Evolutionary conservation across 1,139 yeast genomes (phyloP), one percentile per base, ranked within the genome.

Genomic region (Kodamaea sp.): DNA sequence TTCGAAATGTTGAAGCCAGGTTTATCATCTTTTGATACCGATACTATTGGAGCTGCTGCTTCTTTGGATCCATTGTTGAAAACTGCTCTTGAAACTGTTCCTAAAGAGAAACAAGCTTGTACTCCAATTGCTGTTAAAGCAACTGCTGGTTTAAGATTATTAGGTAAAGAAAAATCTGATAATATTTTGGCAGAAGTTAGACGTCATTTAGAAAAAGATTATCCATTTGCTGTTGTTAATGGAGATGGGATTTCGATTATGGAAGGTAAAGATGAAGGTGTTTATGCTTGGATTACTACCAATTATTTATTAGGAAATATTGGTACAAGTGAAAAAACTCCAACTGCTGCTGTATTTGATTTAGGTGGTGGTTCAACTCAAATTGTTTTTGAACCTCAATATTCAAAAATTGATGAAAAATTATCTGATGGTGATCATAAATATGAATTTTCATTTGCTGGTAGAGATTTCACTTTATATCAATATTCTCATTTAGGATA

Each of bases 311-410:
- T 92, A 50, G 97, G 97, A 31, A 90, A 90, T 64, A 88, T 92
- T 58, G 97, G 97, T 24, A 67, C 81, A 24, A 63, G 78, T 15
- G 83, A 78, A 35, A 79, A 80, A 62, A 62, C 66, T 25, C 86
- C 92, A 26, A 92, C 98, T 8, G 96, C 96, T 37, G 98, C 97
- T 7, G 95, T 92, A 9, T 92, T 92, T 58, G 99, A 92, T 60
- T 78, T 92, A 47, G 99, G 99, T 52, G 99, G 99, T 51, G 98
- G 97, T 6, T 89, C 97, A 5, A 92, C 98, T 8, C 99, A 92
- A 66, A 89, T 92, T 65, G 98, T 92, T 5, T 92, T 92, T 62
- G 97, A 92, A 69, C 99, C 99, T 8, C 75, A 76, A 9, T 81
- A 81, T 56, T 58, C 64, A 35, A 63, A 69, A 36, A 20, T 23